Evolutionary conservation across 495 filamentous ascomycete genomes (phyloP).

Genomic region (Lophiotrema nucula): DNA sequence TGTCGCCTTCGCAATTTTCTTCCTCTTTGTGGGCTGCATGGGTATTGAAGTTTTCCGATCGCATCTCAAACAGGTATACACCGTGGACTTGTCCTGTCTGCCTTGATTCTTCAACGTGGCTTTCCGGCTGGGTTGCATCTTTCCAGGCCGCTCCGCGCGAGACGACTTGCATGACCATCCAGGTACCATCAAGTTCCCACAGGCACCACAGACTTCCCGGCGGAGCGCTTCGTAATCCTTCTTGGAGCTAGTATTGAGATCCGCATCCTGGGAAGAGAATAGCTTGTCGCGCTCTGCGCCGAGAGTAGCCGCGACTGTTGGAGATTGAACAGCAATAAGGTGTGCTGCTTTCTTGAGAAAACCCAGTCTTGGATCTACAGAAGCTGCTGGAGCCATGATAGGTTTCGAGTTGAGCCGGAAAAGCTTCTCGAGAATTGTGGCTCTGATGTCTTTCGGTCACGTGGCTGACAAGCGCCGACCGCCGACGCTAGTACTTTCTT

Average conservation of each 20-base stretch:
- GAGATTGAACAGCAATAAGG: slow-evolving; percentile 43
- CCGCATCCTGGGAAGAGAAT: slow-evolving; percentile 45
- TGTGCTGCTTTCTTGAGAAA: slow-evolving; percentile 51
- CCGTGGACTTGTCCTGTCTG: slow-evolving; percentile 38
- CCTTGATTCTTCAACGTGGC: slow-evolving; percentile 34
- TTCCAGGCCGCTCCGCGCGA: not conserved
- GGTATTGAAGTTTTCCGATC: slow-evolving; percentile 23
- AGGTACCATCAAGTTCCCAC: slow-evolving; percentile 50
- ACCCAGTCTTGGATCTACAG: slow-evolving; percentile 2
- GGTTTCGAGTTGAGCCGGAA: not conserved
- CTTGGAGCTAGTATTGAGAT: slow-evolving; percentile 23
- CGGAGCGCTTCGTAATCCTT: slow-evolving; percentile 43
- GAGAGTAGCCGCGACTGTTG: slow-evolving; percentile 52
- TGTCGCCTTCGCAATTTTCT: not conserved
- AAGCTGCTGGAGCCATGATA: not conserved
- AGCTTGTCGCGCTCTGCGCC: slow-evolving; percentile 45
- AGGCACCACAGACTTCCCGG: slow-evolving; percentile 51
- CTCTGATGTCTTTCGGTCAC: too few relatives aligned
- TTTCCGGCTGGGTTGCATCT: slow-evolving; percentile 3
- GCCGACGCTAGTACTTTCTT: slow-evolving; percentile 14
- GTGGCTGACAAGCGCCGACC: slow-evolving; percentile 15
- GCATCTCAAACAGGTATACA: slow-evolving; percentile 32
- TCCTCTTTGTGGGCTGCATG: slow-evolving; percentile 12
- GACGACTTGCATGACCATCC: slow-evolving; percentile 44
- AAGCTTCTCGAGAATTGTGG: not conserved